Evolutionary conservation across 2,329 filamentous ascomycete genomes (phyloP), one percentile per base, ranked within the genome.

Genomic region (Boeremia lycopersici): DNA sequence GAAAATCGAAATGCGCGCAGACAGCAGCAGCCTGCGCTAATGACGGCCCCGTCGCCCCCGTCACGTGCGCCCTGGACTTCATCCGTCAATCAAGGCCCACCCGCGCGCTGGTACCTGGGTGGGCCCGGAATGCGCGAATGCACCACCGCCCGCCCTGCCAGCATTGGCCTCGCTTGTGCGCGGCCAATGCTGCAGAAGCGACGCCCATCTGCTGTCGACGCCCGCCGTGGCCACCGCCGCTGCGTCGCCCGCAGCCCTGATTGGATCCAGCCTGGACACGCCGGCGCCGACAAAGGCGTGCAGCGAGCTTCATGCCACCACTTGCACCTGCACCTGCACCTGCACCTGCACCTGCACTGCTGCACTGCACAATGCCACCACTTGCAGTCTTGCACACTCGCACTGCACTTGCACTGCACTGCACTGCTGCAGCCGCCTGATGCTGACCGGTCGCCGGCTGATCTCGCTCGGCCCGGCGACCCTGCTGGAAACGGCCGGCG

Each of bases 81-180:
- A 46, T 49, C 54, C 54, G 40, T 48, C 49, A 45, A 53, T 49
- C 54, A 53, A 49, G 63, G 63, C 59, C 63, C 61, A 35, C 47
- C 46, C 35, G 40, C 41, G 50, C 25, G 41, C 53, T 51, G 43
- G 41, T 47, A 46, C 52, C 50, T 54, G 45, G 23, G 40, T 40
- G 29, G n/a, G 39, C 41, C 53, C 42, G 34, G 55, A 49, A 36
- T 46, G 46, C 46, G n/a, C n/a, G 19, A 23, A 23, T 23, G 2
- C 42, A 45, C 29, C 36, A 23, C 38, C 38, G 38, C 36, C 36
- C 36, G 15, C 6, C 13, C 46, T 46, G 44, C 28, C 53, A 42
- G 51, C 50, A 39, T 31, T 53, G 44, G 41, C 39, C 29, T 36
- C 45, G 49, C 40, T 46, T 36, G 28, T 10, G n/a, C n/a, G n/a